Base-by-base conservation (phyloP, 192 early-diverging fungal species). In the Coemansia biformis region DNA sequence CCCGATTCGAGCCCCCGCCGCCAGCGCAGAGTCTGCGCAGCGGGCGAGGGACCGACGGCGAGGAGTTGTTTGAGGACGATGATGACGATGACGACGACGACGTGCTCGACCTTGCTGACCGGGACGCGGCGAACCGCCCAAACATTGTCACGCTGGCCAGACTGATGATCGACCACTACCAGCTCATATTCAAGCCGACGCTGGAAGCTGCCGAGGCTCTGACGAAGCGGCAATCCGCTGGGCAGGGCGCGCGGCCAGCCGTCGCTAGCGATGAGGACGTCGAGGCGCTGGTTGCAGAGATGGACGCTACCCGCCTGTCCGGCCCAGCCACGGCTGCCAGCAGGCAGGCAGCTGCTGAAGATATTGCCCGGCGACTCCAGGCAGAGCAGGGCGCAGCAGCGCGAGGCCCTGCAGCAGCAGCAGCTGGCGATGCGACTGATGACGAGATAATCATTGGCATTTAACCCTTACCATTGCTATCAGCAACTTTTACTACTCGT, bases 121-220 rank as follows among this genome's bases (percentile, higher is more conserved):
- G 50, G 7, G 56, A 38, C 21, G 31, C 56, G 8, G 63, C 63
- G 52, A 66, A 75, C 29, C 50, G 71, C 2, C 64, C 71, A 10
- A 75, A 75, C 30, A 59, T 75, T 8, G 71, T 66, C 0, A 66
- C 71, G 14, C 40, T 75, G 35, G 56, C 48, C 29, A 63, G 51
- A 47, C 33, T 75, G 35, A 66, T 75, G 71, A 57, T 75, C 26
- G 71, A 75, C 40, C 63, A 66, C 47, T 75, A 75, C 57, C 58
- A 75, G 56, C 32, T 33, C 3, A 58, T 75, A 5, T 75, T 75
- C 39, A 62, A 66, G 40, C 63, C 63, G 1, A 75, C 64, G 22
- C 59, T 75, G 15, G 71, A 75, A 51, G 71, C 59, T 0, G 71
- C 59, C 28, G 71, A 75, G 45, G 51, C 59, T 3, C 43, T 57